phyloP scores from a whole-genome alignment of 2,329 filamentous ascomycete species.

The Fusarium dimerum region DNA sequence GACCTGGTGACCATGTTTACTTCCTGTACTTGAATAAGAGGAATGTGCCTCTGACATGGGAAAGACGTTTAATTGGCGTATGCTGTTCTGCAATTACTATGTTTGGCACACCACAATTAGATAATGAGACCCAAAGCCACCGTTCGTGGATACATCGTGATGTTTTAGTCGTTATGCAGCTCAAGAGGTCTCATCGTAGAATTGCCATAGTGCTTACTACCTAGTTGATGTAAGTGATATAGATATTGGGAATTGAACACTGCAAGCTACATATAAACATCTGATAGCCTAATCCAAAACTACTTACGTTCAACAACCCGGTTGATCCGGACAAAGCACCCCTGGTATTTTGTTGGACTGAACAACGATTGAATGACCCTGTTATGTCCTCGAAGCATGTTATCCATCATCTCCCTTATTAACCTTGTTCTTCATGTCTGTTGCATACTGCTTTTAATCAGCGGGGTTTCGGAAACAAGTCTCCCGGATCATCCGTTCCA shows the following conservation, averaged over 20 bases:
- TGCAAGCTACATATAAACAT: not conserved
- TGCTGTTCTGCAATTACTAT: no score
- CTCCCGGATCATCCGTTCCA: not conserved
- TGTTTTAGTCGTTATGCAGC: not conserved
- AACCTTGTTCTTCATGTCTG: not conserved
- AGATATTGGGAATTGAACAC: no score
- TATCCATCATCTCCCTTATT: not conserved
- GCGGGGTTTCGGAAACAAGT: not conserved
- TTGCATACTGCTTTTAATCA: not conserved
- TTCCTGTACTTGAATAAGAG: no score
- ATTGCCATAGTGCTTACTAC: no score
- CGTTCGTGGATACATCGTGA: not conserved
- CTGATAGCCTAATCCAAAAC: not conserved
- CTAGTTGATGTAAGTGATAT: no score
- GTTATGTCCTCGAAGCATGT: not conserved
- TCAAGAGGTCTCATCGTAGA: no score
- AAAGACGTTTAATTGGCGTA: not conserved
- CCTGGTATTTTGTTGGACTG: not conserved
- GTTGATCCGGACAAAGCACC: not conserved
- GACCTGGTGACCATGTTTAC: not conserved
- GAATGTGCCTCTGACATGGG: no score
- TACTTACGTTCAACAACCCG: not conserved
- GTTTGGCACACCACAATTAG: no score
- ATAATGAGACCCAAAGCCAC: not conserved
- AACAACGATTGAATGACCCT: not conserved